phyloP scores from a whole-genome alignment of 768 basidiomycete genomes.

The Lactifluus subvellereus region DNA sequence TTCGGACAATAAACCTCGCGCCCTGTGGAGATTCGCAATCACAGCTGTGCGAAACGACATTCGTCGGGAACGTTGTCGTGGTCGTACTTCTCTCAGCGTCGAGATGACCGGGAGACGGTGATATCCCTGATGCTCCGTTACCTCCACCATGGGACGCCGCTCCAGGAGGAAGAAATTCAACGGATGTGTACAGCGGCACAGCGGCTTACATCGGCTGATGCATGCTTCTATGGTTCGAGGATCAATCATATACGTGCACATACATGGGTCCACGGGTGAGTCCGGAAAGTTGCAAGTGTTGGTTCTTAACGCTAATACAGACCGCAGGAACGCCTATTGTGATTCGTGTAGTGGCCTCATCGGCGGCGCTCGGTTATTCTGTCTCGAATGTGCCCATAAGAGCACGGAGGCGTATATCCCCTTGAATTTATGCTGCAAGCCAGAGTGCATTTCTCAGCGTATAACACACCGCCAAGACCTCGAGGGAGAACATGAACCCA shows the following conservation, averaged over 20 bases:
- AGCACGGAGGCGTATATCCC: constrained; percentile 15
- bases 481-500: constrained; percentile 28
- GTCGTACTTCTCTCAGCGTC: constrained; percentile 31
- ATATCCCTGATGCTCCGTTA: constrained; percentile 28
- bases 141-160: constrained; percentile 23
- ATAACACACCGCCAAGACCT: constrained; percentile 23
- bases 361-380: constrained; percentile 30
- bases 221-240: constrained; percentile 27
- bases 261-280: constrained; percentile 25
- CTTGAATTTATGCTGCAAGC: constrained; percentile 30
- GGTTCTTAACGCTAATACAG: not conserved
- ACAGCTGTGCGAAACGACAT: constrained; percentile 25
- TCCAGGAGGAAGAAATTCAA: constrained; percentile 21
- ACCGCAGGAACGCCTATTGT: constrained; percentile 23
- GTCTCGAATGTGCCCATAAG: constrained; percentile 30
- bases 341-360: constrained; percentile 28
- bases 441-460: constrained; percentile 24
- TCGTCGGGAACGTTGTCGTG: constrained; percentile 28
- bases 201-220: constrained; percentile 27
- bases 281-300: not conserved
- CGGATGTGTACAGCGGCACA: constrained; percentile 22
- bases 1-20: constrained; percentile 26
- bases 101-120: constrained; percentile 26
- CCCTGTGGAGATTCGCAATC: constrained; percentile 32
- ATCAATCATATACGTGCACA: constrained; percentile 22